Conservation (phyloP, 1,284 basidiomycete species). For the Anthracocystis panici-leucophaei region DNA sequence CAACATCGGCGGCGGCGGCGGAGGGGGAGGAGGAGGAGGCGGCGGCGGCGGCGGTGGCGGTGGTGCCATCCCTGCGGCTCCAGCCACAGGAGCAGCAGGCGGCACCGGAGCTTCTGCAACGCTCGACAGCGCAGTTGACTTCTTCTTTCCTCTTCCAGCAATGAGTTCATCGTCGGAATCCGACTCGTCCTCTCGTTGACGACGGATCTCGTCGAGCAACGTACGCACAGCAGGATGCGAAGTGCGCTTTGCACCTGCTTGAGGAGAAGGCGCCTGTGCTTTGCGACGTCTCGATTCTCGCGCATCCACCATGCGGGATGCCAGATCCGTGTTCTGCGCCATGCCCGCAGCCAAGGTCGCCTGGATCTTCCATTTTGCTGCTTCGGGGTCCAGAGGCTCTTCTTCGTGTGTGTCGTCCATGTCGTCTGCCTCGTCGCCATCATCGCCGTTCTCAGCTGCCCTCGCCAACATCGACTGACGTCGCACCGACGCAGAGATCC, state of each 20-base stretch:
- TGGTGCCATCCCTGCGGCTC: conserved; percentile 13
- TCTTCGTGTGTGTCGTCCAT: conserved; percentile 41
- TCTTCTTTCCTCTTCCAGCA: conserved; percentile 45
- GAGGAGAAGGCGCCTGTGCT: conserved; percentile 18
- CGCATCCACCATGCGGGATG: conserved; percentile 65
- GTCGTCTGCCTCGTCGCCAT: conserved; percentile 17
- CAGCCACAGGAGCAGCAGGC: conserved; percentile 35
- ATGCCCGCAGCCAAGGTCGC: conserved; percentile 65
- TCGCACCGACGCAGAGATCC: conserved; percentile 52
- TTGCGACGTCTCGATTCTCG: conserved; percentile 55
- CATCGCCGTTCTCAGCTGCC: conserved; percentile 11
- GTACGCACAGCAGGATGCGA: conserved; percentile 48
- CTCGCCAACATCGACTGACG: conserved; percentile 42
- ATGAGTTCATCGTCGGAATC: conserved; percentile 51
- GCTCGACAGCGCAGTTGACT: conserved; percentile 17
- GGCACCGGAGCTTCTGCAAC: conserved; percentile 34
- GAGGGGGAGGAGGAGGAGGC: conserved; percentile 46
- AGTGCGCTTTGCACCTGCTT: conserved; percentile 29
- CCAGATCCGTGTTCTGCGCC: conserved; percentile 65
- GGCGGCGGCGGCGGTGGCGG: conserved; percentile 48
- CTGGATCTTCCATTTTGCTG: conserved; percentile 67
- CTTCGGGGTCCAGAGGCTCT: conserved; percentile 47
- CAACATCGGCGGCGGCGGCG: conserved; percentile 40
- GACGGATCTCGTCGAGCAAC: conserved; percentile 60
- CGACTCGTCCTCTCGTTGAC: conserved; percentile 50